Evolutionary conservation across 768 basidiomycete genomes (phyloP).

Genomic region (Kwoniella sp.): DNA sequence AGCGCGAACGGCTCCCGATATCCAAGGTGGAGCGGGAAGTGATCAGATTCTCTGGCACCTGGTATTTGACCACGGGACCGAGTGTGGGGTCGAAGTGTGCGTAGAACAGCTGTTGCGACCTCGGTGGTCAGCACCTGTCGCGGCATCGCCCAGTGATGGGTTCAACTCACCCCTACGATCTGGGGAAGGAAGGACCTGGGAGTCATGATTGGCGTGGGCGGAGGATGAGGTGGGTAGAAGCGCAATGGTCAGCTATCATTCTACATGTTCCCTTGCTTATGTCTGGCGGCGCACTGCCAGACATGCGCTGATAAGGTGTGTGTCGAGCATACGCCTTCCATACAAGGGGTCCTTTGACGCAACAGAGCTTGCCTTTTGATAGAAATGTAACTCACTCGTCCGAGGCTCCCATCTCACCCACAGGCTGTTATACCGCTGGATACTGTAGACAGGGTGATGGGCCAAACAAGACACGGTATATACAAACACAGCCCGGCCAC

Average conservation of each 20-base stretch:
- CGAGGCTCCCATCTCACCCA: conserved; percentile 26
- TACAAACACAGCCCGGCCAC: no score
- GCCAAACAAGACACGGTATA: no score
- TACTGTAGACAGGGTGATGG: no score
- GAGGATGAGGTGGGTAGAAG: neutral
- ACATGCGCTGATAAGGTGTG: neutral
- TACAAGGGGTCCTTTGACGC: conserved; percentile 9
- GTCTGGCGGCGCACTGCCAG: no score
- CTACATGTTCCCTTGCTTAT: neutral
- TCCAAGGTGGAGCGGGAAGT: conserved; percentile 46
- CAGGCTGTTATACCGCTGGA: no score
- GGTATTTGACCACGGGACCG: conserved; percentile 85
- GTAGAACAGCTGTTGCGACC: conserved; percentile 76
- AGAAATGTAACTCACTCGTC: conserved; percentile 41
- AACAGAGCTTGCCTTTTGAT: neutral
- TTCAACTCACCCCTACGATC: conserved; percentile 47
- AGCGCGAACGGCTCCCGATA: conserved; percentile 24
- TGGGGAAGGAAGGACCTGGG: conserved; percentile 50
- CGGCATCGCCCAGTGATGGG: neutral
- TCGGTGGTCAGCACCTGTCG: neutral
- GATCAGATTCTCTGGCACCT: conserved; percentile 90
- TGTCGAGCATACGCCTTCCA: neutral
- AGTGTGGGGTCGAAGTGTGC: conserved; percentile 80
- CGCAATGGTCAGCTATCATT: conserved; percentile 3
- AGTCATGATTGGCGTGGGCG: conserved; percentile 20